Evolutionary conservation across 306 rosid genomes (phyloP).

Genomic region (Argentina anserina): DNA sequence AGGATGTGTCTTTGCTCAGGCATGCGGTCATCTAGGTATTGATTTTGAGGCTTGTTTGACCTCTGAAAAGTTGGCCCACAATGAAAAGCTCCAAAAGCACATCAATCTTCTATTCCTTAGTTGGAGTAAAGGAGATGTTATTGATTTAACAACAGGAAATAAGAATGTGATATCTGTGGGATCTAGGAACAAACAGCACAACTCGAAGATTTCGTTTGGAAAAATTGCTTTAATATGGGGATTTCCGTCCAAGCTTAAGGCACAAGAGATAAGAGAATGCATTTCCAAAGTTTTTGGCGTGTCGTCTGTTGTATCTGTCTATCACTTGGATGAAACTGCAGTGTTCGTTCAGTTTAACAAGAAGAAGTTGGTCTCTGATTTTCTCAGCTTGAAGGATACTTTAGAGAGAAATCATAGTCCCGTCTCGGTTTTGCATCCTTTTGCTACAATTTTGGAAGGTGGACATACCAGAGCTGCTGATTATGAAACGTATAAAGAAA

Average conservation of each 20-base stretch:
- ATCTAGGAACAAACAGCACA: conserved; percentile 33
- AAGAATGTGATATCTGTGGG: conserved; percentile 36
- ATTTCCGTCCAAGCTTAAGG: conserved; percentile 57
- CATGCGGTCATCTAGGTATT: conserved; percentile 68
- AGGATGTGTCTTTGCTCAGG: conserved; percentile 81
- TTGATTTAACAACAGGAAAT: conserved; percentile 62
- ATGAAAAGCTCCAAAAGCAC: conserved; percentile 56
- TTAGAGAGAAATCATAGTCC: conserved; percentile 60
- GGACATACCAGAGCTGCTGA: conserved; percentile 62
- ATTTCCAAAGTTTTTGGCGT: conserved; percentile 63
- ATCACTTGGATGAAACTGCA: conserved; percentile 73
- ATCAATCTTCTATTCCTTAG: conserved; percentile 75
- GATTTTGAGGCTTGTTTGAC: conserved; percentile 44
- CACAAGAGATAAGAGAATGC: conserved; percentile 52
- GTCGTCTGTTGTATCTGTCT: conserved; percentile 50
- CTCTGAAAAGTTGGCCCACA: conserved; percentile 46
- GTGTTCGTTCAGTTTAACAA: conserved; percentile 66
- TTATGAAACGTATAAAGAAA: conserved; percentile 70
- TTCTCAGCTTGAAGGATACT: conserved; percentile 60
- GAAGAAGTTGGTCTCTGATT: conserved; percentile 52
- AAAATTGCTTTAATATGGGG: conserved; percentile 80
- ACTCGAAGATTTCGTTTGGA: conserved; percentile 47
- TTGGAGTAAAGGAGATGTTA: conserved; percentile 72
- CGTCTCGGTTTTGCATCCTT: conserved; percentile 64
- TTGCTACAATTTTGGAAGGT: conserved; percentile 62